These are phyloP conservation scores for Candida bentonensis DNA, from an alignment of 805 yeast species.

Conservation along the genomic window DNA sequence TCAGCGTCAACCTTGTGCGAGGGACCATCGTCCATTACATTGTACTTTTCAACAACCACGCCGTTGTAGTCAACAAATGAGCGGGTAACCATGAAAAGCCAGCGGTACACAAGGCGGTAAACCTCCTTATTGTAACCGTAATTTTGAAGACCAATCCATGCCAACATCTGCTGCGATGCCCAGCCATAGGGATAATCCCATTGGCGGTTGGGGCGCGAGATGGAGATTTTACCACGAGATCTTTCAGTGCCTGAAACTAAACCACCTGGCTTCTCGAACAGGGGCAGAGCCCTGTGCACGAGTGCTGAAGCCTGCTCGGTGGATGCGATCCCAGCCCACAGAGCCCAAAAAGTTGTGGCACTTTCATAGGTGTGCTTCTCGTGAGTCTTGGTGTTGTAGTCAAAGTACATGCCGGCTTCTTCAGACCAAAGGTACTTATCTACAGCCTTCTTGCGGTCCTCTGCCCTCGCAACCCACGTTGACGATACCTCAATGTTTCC, in stretches of 20 bases:
- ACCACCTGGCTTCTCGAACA: conserved; percentile 82
- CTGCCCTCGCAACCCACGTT: conserved; percentile 52
- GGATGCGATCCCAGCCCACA: conserved; percentile 69
- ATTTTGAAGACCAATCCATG: conserved; percentile 72
- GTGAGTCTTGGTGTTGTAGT: conserved; percentile 53
- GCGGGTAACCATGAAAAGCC: conserved; percentile 82
- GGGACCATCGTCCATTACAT: conserved; percentile 67
- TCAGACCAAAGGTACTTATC: conserved; percentile 76
- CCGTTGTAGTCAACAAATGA: conserved; percentile 90
- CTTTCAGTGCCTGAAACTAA: conserved; percentile 67
- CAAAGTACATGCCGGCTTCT: conserved; percentile 62
- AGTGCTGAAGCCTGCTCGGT: conserved; percentile 53
- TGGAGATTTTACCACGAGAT: conserved; percentile 57
- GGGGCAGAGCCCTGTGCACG: conserved; percentile 41
- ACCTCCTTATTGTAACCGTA: conserved; percentile 59
- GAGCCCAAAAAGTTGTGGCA: conserved; percentile 84
- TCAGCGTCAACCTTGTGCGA: conserved; percentile 92
- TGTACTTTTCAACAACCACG: conserved; percentile 88
- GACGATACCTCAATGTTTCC: conserved; percentile 32
- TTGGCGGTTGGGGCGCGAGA: conserved; percentile 74
- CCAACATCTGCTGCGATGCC: conserved; percentile 96
- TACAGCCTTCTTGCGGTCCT: conserved; percentile 37
- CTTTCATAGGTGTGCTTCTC: conserved; percentile 57
- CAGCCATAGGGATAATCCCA: conserved; percentile 98
- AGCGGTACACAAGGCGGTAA: conserved; percentile 62